Base-by-base conservation (phyloP, 306 rosid genomes). In the Adenanthera pavonina region DNA sequence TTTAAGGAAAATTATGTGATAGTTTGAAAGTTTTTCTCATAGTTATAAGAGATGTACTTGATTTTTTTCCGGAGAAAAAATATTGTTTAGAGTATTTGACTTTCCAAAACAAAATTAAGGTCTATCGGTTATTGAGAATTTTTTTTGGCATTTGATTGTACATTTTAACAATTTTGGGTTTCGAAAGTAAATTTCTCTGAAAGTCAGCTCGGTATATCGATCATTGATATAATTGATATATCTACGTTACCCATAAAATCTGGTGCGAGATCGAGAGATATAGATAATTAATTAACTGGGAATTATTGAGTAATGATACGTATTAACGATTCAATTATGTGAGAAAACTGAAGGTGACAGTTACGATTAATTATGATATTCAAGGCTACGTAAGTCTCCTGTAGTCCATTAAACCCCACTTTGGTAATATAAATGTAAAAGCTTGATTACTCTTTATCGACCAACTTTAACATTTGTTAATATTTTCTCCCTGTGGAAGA, bases 251-350 rank as follows among this genome's bases (percentile, higher is more conserved):
- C 35, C 12, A 43, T 48, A 49, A 69, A 70, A 14, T 7, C 51
- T 5, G 8, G n/a, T 19, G 8, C 2, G 30, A 68, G 53, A 38
- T 74, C 38, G 16, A 73, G 80, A 59, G 73, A 66, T 81, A 72
- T 38, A 64, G 75, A 71, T 73, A 80, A 69, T n/a, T 68, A 79
- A 69, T 20, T 38, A 65, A 73, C 12, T 60, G 54, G 38, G 60
- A 78, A 87, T 88, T 85, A 89, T 87, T 88, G 81, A 73, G 82
- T 65, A 83, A 86, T 89, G 80, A 88, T 86, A 83, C 89, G 83
- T 76, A 76, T 76, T 69, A 75, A 59, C 15, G 40, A 20, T 2
- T 72, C 64, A 76, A 77, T 47, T 73, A 65, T 30, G 38, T n/a
- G 17, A 52, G 20, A 54, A 34, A 11, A n/a, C 17, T 17, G 11